Base-by-base conservation (phyloP, 305 asterid genomes). In the Caryopteris hybrid region DNA sequence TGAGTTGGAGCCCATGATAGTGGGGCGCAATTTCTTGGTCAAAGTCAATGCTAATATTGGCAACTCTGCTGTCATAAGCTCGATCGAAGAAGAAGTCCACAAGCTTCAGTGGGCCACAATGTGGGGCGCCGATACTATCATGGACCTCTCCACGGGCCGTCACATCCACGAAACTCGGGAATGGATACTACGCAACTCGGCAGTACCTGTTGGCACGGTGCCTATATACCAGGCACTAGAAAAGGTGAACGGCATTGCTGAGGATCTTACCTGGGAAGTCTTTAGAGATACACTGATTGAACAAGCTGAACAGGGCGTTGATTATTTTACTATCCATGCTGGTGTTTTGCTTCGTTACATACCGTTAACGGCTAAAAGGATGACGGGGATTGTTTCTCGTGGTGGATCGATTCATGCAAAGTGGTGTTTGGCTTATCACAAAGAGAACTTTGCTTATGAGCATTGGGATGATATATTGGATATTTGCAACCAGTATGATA, bases 71-170 rank as follows among this genome's bases (percentile, higher is more conserved):
- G 94, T 93, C 27, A 84, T 90, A 8, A 93, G 99, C 85, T 93
- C 97, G 8, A 93, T 93, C 5, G 99, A 93, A 74, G 97, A 93
- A 75, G 99, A 93, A 81, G 99, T 93, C 50, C 96, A 93, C 78
- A 93, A 93, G 76, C 97, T 93, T 21, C 97, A 90, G 66, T 93
- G 97, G 99, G 99, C 97, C 38, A 93, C 97, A 29, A 90, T 90
- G 97, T 93, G 99, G 99, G 99, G 97, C 2, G 99, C 97, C 1
- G 99, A 93, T 65, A 93, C 99, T 3, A 84, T 90, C 9, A 93
- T 93, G 99, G 99, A 93, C 70, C 99, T 93, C 34, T 93, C 99
- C 0, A 93, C 99, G 0, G 99, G 99, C 1, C 89, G 92, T 50
- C 97, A 93, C 84, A 93, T 93, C 72, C 97, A 93, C 13, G 99